These are phyloP conservation scores for Fraxinus dipetala DNA, from an alignment of 305 asterid species.

Conservation along the genomic window DNA sequence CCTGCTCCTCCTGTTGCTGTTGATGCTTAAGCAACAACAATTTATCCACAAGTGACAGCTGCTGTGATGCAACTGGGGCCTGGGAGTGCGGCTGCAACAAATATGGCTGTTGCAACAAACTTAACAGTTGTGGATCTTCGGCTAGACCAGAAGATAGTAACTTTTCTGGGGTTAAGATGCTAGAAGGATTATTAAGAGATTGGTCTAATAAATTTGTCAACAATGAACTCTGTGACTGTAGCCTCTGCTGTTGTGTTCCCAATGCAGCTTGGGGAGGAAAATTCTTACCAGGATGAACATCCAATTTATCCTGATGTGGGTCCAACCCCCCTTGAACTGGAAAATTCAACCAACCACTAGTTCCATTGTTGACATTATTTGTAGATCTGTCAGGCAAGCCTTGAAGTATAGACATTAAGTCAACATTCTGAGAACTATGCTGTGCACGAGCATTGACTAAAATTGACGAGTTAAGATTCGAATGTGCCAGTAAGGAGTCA, in stretches of 20 bases:
- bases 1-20: constrained; percentile 62
- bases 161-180: constrained; percentile 46
- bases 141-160: constrained; percentile 44
- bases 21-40: constrained; percentile 60
- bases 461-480: constrained; percentile 38
- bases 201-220: constrained; percentile 41
- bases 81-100: constrained; percentile 59
- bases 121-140: constrained; percentile 66
- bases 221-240: constrained; percentile 50
- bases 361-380: constrained; percentile 37
- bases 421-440: constrained; percentile 52
- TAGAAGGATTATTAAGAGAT: constrained; percentile 43
- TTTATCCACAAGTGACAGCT: constrained; percentile 53
- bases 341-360: constrained; percentile 53
- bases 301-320: constrained; percentile 53
- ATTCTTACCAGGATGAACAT: constrained; percentile 45
- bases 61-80: constrained; percentile 56
- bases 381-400: constrained; percentile 51
- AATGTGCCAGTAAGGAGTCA: constrained; percentile 42
- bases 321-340: constrained; percentile 55
- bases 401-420: constrained; percentile 53
- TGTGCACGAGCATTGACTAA: constrained; percentile 40
- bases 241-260: constrained; percentile 57
- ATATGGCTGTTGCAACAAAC: constrained; percentile 63
- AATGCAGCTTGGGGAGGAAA: constrained; percentile 51